Base-by-base conservation (phyloP, 352 stramenopile species). In the Aphanomyces stellatus region DNA sequence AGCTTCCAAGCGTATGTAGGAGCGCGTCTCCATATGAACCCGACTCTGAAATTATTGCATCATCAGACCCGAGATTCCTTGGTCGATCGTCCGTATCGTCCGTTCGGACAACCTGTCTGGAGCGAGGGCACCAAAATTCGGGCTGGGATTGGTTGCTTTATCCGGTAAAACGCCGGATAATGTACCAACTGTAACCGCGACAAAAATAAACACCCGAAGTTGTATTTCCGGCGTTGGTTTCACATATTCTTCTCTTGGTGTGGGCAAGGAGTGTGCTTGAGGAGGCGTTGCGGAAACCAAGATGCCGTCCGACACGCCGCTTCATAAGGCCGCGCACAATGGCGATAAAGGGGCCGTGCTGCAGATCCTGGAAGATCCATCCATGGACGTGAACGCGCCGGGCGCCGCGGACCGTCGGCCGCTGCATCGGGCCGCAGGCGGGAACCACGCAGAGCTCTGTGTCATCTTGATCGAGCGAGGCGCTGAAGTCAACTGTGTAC, bases 291-390 rank as follows among this genome's bases (percentile, higher is more conserved):
- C n/a, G 42, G 42, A 27, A 27, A 51, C 42, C 42, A 51, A 51
- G 17, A 95, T 96, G 87, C 88, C 88, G 64, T 92, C 87, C 46
- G 88, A 96, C 73, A 95, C 86, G 33, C 83, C 87, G 62, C 80
- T 96, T 15, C 88, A 96, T 75, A 96, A 96, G 73, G 88, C 87
- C 42, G 88, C 88, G 22, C 83, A 96, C 75, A 96, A 96, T 71
- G 88, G 88, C 49, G 88, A 96, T 71, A 93, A 95, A 70, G 83
- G 83, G 41, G 81, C 82, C 31, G 92, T 88, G 69, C 73, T 95
- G 43, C 80, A 94, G 69, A 91, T 95, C 66, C 65, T 95, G 35
- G 87, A 96, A 55, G 86, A 96, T 35, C 91, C 90, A 51, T 88
- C 82, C 10, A 87, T 94, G 64, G 85, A 94, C 59, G 88, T 96